Evolutionary conservation across 352 stramenopile genomes (phyloP).

Genomic region (Phytophthora cactorum): DNA sequence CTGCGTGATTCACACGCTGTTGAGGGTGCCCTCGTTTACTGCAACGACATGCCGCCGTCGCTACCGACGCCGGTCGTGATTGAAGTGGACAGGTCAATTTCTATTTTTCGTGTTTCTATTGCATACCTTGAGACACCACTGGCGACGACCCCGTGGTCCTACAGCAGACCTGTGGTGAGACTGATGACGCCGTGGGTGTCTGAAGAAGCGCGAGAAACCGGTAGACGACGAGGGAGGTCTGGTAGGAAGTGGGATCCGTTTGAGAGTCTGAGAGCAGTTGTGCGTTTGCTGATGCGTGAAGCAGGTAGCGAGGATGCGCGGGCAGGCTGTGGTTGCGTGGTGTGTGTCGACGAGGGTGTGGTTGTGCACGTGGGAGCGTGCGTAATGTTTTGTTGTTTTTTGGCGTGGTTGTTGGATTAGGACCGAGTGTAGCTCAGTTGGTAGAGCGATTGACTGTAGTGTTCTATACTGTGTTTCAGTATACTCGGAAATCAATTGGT

Average conservation of each 20-base stretch:
- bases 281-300: not conserved
- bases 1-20: too few relatives aligned
- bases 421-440: conserved; percentile 22
- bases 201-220: too few relatives aligned
- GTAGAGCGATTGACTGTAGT: conserved; percentile 27
- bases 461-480: conserved; percentile 20
- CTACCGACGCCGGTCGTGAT: too few relatives aligned
- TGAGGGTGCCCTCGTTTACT: too few relatives aligned
- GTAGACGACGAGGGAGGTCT: not conserved
- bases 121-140: too few relatives aligned
- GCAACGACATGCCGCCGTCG: too few relatives aligned
- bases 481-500: conserved; percentile 24
- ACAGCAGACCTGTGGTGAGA: too few relatives aligned
- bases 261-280: not conserved
- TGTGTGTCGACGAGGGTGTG: not conserved
- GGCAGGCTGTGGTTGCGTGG: not conserved
- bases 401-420: conserved; percentile 10
- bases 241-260: not conserved
- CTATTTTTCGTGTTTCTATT: too few relatives aligned
- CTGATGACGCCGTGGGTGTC: too few relatives aligned
- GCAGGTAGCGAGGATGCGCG: not conserved
- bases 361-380: too few relatives aligned
- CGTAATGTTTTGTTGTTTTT: not conserved
- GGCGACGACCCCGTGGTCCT: too few relatives aligned
- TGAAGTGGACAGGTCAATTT: too few relatives aligned